phyloP scores from a whole-genome alignment of 1,284 basidiomycete genomes.

The Rhodotorula sp. region DNA sequence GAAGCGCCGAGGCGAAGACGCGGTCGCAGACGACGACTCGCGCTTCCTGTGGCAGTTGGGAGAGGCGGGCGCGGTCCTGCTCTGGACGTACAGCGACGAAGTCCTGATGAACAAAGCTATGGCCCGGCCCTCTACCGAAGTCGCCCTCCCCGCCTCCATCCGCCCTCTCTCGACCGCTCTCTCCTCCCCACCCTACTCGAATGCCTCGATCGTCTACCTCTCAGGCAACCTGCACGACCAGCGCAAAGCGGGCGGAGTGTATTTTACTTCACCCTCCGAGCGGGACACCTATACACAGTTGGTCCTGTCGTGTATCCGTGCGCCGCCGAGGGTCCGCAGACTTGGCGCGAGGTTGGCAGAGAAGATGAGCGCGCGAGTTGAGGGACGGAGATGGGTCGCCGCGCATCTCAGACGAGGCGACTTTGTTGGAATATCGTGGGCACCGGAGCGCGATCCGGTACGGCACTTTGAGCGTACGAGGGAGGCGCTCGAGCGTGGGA shows the following conservation, averaged over 20 bases:
- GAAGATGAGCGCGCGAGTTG: slow-evolving; percentile 50
- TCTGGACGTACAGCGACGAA: slow-evolving; percentile 7
- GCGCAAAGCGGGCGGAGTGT: slow-evolving; percentile 54
- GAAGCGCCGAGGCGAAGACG: slow-evolving; percentile 50
- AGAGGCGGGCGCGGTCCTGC: not conserved
- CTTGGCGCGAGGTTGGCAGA: slow-evolving; percentile 49
- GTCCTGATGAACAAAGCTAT: slow-evolving; percentile 54
- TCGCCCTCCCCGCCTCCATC: slow-evolving; percentile 48
- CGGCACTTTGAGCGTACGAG: slow-evolving; percentile 53
- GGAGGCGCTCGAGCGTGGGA: slow-evolving; percentile 48
- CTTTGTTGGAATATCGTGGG: slow-evolving; percentile 45
- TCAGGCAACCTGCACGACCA: slow-evolving; percentile 52
- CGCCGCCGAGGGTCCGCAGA: slow-evolving; percentile 47
- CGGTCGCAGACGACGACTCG: slow-evolving; percentile 50
- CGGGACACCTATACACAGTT: slow-evolving; percentile 49
- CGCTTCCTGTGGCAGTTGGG: slow-evolving; percentile 28
- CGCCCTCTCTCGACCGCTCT: slow-evolving; percentile 49
- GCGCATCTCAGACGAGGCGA: slow-evolving; percentile 58
- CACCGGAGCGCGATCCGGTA: slow-evolving; percentile 48
- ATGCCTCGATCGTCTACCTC: slow-evolving; percentile 48
- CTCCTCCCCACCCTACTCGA: slow-evolving; percentile 43
- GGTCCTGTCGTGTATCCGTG: slow-evolving; percentile 50
- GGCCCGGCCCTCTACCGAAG: slow-evolving; percentile 49
- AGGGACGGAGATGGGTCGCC: slow-evolving; percentile 55
- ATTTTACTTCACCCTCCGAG: slow-evolving; percentile 51